phyloP scores from a whole-genome alignment of 1,284 basidiomycete species.

The Leccinum angustisporum region DNA sequence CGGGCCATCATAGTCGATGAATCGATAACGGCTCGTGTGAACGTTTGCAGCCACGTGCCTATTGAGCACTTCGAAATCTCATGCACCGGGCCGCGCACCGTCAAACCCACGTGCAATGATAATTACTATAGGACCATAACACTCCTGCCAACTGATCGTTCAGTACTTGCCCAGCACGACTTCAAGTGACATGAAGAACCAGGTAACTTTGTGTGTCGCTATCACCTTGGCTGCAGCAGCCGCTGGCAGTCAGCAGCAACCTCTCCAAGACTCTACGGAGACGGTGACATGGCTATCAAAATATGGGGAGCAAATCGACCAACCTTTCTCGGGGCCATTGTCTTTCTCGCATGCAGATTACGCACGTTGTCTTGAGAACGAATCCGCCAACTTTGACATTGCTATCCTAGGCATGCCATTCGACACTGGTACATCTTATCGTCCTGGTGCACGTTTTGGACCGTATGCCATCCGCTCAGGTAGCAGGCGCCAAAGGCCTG shows the following conservation, averaged over 20 bases:
- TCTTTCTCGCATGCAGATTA: constrained; percentile 75
- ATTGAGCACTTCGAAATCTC: not conserved
- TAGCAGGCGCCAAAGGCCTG: constrained; percentile 60
- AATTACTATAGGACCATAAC: not conserved
- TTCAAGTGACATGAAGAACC: constrained; percentile 14
- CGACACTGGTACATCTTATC: constrained; percentile 70
- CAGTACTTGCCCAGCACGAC: not conserved
- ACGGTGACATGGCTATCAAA: constrained; percentile 58
- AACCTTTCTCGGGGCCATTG: constrained; percentile 68
- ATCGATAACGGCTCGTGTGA: not conserved
- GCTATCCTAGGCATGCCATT: constrained; percentile 81
- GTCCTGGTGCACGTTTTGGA: constrained; percentile 79
- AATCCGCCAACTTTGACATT: constrained; percentile 58
- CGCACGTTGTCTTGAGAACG: constrained; percentile 65
- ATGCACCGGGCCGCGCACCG: not conserved
- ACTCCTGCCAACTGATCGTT: not conserved
- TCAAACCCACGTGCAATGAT: not conserved
- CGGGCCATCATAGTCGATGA: not conserved
- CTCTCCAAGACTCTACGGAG: constrained; percentile 9
- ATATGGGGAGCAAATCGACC: constrained; percentile 71
- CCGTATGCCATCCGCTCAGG: constrained; percentile 80
- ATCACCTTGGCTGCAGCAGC: not conserved
- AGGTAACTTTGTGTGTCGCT: not conserved
- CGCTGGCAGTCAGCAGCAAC: constrained; percentile 15
- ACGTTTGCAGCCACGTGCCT: not conserved